Percentiles rank a stretch among this genome's conserved stretches.
Conservation (phyloP, 2,329 filamentous ascomycete species). For the Beauveria brongniartii region DNA sequence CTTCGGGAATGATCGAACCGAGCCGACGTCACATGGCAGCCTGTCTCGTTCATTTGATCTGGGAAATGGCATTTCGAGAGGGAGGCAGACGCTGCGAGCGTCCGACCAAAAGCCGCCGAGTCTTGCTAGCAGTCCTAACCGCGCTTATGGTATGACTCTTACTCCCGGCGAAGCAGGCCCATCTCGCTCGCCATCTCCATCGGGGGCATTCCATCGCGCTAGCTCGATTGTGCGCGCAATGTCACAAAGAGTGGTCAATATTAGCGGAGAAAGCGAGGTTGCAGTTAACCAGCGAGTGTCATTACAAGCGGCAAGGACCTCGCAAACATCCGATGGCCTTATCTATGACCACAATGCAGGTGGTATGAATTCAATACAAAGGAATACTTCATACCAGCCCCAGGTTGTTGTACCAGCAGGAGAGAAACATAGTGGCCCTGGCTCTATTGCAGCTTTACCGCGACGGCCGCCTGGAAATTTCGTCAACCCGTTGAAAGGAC, state of each 20-base stretch:
- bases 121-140: slow-evolving; percentile 39
- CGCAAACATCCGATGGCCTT: slow-evolving; percentile 32
- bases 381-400: slow-evolving; percentile 45
- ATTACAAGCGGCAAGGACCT: slow-evolving; percentile 41
- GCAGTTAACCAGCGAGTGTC: slow-evolving; percentile 64
- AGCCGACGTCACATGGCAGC: slow-evolving; percentile 41
- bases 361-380: slow-evolving; percentile 26
- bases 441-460: slow-evolving; percentile 14
- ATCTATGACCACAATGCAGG: slow-evolving; percentile 18
- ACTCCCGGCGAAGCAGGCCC: slow-evolving; percentile 43
- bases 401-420: slow-evolving; percentile 34
- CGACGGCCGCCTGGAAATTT: slow-evolving; percentile 14
- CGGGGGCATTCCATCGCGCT: slow-evolving; percentile 58
- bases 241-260: slow-evolving; percentile 95
- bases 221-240: slow-evolving; percentile 75
- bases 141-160: slow-evolving; percentile 50
- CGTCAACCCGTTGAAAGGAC: slow-evolving; percentile 75
- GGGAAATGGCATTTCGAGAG: slow-evolving; percentile 45
- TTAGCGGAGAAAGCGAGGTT: slow-evolving; percentile 81
- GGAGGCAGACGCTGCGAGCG: slow-evolving; percentile 45
- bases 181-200: slow-evolving; percentile 55
- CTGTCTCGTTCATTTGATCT: slow-evolving; percentile 49
- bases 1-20: slow-evolving; percentile 31
- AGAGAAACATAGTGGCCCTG: slow-evolving; percentile 34
- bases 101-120: slow-evolving; percentile 51